Percentiles rank a stretch among this genome's conserved stretches.
phyloP scores from a whole-genome alignment of 2,329 filamentous ascomycete genomes.

The Shiraia bambusicola region DNA sequence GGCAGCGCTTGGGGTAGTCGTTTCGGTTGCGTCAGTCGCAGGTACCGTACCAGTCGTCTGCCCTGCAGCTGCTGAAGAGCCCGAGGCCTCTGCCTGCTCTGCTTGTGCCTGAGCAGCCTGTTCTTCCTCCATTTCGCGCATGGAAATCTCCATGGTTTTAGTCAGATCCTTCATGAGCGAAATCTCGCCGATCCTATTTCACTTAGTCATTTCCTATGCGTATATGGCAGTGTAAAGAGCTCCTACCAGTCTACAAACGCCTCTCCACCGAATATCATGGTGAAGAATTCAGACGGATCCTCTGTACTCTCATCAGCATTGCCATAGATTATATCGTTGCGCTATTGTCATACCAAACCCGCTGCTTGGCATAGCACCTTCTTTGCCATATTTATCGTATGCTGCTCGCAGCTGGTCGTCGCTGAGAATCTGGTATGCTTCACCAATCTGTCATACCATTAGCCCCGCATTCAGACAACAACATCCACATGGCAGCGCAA shows the following conservation, averaged over 20 bases:
- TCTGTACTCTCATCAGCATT: constrained; percentile 48
- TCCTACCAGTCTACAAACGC: constrained; percentile 79
- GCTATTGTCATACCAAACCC: constrained; percentile 68
- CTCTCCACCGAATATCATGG: constrained; percentile 96
- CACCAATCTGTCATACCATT: constrained; percentile 57
- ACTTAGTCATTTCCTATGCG: constrained; percentile 8
- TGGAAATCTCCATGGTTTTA: constrained; percentile 96
- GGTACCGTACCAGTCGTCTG: constrained; percentile 16
- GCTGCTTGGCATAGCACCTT: constrained; percentile 83
- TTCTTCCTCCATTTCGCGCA: constrained; percentile 74
- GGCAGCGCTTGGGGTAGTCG: constrained; percentile 31
- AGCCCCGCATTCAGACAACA: constrained; percentile 22
- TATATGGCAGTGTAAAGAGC: not conserved
- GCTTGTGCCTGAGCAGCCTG: constrained; percentile 56
- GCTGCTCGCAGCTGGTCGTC: constrained; percentile 82
- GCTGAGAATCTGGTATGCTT: constrained; percentile 79
- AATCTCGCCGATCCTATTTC: constrained; percentile 81
- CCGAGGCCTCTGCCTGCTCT: constrained; percentile 23
- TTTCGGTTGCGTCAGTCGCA: constrained; percentile 8
- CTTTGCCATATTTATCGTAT: constrained; percentile 97
- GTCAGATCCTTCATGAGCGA: constrained; percentile 98
- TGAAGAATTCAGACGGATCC: constrained; percentile 97
- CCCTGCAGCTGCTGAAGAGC: constrained; percentile 21
- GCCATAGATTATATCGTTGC: constrained; percentile 6
- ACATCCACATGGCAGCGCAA: constrained; percentile 2